Base-by-base conservation (phyloP, 768 basidiomycete genomes). In the Gelatoporia subvermispora region DNA sequence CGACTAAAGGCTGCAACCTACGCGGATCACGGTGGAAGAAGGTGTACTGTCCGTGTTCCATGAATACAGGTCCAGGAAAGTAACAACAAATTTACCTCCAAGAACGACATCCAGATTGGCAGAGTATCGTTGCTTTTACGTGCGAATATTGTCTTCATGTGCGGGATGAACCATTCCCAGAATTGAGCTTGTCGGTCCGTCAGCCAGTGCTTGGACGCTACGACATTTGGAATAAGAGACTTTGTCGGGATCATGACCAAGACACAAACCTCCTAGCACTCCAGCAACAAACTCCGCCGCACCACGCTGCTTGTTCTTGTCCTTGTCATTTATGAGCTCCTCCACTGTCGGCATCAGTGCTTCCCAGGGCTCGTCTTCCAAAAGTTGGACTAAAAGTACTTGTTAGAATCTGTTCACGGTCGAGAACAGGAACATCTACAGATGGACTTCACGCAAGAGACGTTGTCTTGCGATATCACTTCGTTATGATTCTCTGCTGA, bases 161-260 rank as follows among this genome's bases (percentile, higher is more conserved):
- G 72, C 0, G 85, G 85, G 18, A 69, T 76, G 41, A 90, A 80
- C 93, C 93, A 96, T 36, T 74, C 68, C 90, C 90, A 93, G 2
- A 96, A 65, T 17, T 62, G 61, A 37, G 77, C 62, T 63, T 93
- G 85, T 53, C 82, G 80, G n/a, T 72, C 67, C 2, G 75, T 71
- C 0, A 88, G 75, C 93, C 93, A 96, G 61, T 93, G 89, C 64
- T 93, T 93, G 3, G 85, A 84, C 8, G 89, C 90, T 82, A 61
- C 20, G 4, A 38, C 15, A 22, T 13, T 8, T 41, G 4, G 23
- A 20, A 35, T 40, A 21, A 20, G 22, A 35, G 31, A 37, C 39
- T 57, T 22, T 37, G 21, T 8, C n/a, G 17, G 35, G 35, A 17
- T 34, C 3, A 28, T n/a, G 8, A 34, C 48, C 20, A n/a, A 4